Percentiles rank a stretch among this genome's conserved stretches.
phyloP scores from a whole-genome alignment of 2,329 filamentous ascomycete genomes.

The Stagonosporopsis cucurbitacearum region DNA sequence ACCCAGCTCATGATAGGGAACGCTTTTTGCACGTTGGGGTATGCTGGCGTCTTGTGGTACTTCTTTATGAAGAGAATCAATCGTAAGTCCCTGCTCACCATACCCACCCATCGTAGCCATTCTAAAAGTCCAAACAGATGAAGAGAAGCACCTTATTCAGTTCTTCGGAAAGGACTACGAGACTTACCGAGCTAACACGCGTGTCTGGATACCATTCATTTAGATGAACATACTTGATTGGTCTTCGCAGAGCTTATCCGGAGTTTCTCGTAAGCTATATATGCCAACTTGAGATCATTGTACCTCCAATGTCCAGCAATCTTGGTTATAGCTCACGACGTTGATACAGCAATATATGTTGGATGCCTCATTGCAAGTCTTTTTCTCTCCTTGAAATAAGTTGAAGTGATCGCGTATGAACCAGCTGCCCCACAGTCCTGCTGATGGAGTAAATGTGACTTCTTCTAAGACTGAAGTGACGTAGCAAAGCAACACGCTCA shows the following conservation, averaged over 20 bases:
- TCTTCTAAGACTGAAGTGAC: too few relatives aligned
- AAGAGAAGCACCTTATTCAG: slow-evolving; percentile 76
- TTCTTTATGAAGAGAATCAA: slow-evolving; percentile 81
- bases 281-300: not conserved
- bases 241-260: too few relatives aligned
- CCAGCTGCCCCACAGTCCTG: too few relatives aligned
- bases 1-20: slow-evolving; percentile 93
- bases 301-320: not conserved
- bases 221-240: slow-evolving; percentile 1
- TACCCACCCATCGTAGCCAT: not conserved
- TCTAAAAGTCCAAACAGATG: slow-evolving; percentile 56
- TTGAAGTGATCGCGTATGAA: too few relatives aligned
- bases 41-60: slow-evolving; percentile 77
- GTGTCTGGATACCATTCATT: slow-evolving; percentile 83
- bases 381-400: too few relatives aligned
- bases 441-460: too few relatives aligned
- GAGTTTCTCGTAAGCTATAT: not conserved
- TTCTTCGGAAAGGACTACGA: slow-evolving; percentile 89
- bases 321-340: too few relatives aligned
- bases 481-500: too few relatives aligned
- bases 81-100: slow-evolving; percentile 53
- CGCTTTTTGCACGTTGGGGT: slow-evolving; percentile 75
- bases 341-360: too few relatives aligned
- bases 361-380: too few relatives aligned
- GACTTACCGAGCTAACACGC: slow-evolving; percentile 72